Base-by-base conservation (phyloP, 1,139 yeast species). In the Yueomyces sp. region DNA sequence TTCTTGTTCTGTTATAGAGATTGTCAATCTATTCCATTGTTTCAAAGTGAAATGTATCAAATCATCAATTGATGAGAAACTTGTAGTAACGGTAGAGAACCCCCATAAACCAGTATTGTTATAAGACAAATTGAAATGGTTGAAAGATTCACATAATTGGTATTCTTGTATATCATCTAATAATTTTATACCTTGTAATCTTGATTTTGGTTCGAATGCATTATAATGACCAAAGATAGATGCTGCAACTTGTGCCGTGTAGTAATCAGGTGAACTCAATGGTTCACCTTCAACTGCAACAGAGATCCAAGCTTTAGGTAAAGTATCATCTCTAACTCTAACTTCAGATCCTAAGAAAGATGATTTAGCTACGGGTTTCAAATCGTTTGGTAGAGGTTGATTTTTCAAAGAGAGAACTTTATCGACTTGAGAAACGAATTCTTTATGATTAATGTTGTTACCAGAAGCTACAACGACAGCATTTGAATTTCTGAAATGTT, bases 101-200 rank as follows among this genome's bases (percentile, higher is more conserved):
- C 94, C 94, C 86, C 87, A 83, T 64, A 83, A 73, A 60, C 93
- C 91, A 46, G 80, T 69, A 65, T 81, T 86, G 52, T 82, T 72
- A 72, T 76, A 81, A 42, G 85, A 77, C 45, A 65, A 65, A 51
- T 85, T 76, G 72, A 79, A 82, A 67, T 81, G 91, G 54, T 73
- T 65, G 70, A 71, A 81, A 51, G 73, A 69, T 62, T 81, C 87
- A 57, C 80, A 81, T 60, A 82, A 68, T 63, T 79, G 83, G 69
- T 77, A 76, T 60, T 78, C 85, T 64, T 71, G 75, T 50, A 82
- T 76, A 59, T 78, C 71, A 60, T 81, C 78, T 49, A 94, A 77
- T 60, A 91, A 75, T 70, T 86, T 86, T 51, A 95, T 78, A 64
- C 95, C 91, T 62, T 85, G 81, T 70, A 76, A 78, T 54, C 70